Base-by-base conservation (phyloP, 306 rosid species). In the Pyrus bretschneideri region DNA sequence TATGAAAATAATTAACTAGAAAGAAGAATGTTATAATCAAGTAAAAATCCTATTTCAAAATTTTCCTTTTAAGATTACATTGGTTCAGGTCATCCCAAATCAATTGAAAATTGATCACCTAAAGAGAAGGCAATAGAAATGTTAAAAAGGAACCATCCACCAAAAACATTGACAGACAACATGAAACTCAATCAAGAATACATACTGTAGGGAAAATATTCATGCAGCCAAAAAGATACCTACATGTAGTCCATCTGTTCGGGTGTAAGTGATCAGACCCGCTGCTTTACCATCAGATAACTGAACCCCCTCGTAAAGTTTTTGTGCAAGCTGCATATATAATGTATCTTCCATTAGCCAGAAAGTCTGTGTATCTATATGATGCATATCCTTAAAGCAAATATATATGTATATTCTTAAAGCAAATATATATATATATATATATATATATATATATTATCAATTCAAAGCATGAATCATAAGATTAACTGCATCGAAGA, bases 241-340 rank as follows among this genome's bases (percentile, higher is more conserved):
- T 89, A 95, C 99, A 67, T 95, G 98, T 76, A 85, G 79, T 73
- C 99, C 99, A 86, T 95, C 99, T 30, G 99, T 95, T 86, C 97
- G 87, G 69, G 71, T 85, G 78, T 90, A 95, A 63, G 99, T 92
- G 84, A 91, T 95, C 84, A 95, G 74, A 80, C 99, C 99, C 44
- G 78, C 88, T 55, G 97, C 89, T 31, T 65, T 81, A 64, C 96
- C 96, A 75, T 89, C 89, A 60, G 93, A 80, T 44, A 95, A 88
- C 69, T 95, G 97, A 82, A 95, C 85, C 72, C 99, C 98, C 81
- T 95, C 99, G 12, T 95, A 95, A 66, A 95, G 98, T 82, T 92
- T 91, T 81, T 91, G 99, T 18, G 99, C 98, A 83, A 92, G 87
- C 99, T 92, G 97, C 90, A 89, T 54, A 42, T 55, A 84, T 59